A percentile compares a stretch with the other conserved stretches of the same genome.
Conservation (phyloP, 1,139 yeast genomes). For the Candida gigantensis region DNA sequence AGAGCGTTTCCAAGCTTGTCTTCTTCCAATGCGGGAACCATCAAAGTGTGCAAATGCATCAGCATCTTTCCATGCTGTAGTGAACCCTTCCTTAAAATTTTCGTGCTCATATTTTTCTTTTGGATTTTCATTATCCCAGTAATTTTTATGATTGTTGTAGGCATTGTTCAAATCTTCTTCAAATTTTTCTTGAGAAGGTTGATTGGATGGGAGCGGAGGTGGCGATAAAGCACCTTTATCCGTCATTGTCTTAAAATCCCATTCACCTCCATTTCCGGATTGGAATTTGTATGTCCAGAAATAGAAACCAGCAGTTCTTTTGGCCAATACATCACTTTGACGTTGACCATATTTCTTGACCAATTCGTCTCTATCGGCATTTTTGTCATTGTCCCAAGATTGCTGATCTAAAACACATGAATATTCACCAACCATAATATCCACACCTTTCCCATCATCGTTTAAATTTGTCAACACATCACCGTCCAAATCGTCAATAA, state of each 20-base stretch:
- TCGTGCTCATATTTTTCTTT: slow-evolving; percentile 74
- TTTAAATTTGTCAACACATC: slow-evolving; percentile 55
- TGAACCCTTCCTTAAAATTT: slow-evolving; percentile 76
- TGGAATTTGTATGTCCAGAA: slow-evolving; percentile 93
- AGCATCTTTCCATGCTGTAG: slow-evolving; percentile 73
- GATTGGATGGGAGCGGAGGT: slow-evolving; percentile 22
- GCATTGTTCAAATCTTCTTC: slow-evolving; percentile 42
- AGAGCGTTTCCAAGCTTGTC: slow-evolving; percentile 62
- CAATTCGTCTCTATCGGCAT: slow-evolving; percentile 40
- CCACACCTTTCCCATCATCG: slow-evolving; percentile 54
- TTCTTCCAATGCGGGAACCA: slow-evolving; percentile 73
- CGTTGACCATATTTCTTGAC: slow-evolving; percentile 41
- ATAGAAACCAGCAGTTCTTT: slow-evolving; percentile 64
- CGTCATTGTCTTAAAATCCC: slow-evolving; percentile 87
- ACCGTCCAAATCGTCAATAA: slow-evolving; percentile 55
- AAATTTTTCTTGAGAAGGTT: slow-evolving; percentile 45
- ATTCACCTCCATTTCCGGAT: slow-evolving; percentile 91
- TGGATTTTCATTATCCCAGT: slow-evolving; percentile 67
- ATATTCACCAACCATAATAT: slow-evolving; percentile 83
- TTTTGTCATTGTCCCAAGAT: slow-evolving; percentile 64
- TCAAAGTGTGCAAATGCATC: slow-evolving; percentile 64
- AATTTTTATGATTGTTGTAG: slow-evolving; percentile 51
- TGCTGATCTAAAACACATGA: slow-evolving; percentile 81
- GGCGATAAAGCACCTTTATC: slow-evolving; percentile 57
- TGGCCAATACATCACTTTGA: slow-evolving; percentile 44